These are phyloP conservation scores for Triangularia verruculosa DNA, from an alignment of 2,329 filamentous ascomycete genomes.

Conservation along the genomic window DNA sequence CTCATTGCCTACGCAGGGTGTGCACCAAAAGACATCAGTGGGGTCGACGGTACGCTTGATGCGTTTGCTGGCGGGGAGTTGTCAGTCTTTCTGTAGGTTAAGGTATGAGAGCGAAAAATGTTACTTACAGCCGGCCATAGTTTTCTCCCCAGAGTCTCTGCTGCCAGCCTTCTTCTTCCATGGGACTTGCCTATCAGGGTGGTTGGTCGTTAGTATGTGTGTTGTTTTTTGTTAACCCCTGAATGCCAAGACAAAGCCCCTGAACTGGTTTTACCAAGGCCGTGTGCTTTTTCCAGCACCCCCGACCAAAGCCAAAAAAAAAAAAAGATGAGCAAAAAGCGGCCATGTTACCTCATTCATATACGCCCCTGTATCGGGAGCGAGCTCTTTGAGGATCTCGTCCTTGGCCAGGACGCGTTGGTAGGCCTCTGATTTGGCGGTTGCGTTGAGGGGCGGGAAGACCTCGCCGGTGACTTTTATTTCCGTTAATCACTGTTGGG, in stretches of 20 bases:
- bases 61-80: background rate
- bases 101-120: no score
- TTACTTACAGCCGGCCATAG: conserved; percentile 35
- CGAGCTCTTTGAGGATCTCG: conserved; percentile 39
- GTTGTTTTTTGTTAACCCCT: background rate
- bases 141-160: conserved; percentile 40
- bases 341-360: conserved; percentile 44
- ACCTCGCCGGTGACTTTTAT: conserved; percentile 28
- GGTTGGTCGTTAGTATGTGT: background rate
- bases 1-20: conserved; percentile 31
- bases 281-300: no score
- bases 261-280: background rate
- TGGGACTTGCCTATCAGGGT: conserved; percentile 15
- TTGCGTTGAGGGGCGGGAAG: conserved; percentile 35
- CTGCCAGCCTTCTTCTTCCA: conserved; percentile 35
- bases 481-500: conserved; percentile 15
- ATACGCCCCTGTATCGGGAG: conserved; percentile 43
- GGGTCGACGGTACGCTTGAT: conserved; percentile 35
- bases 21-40: conserved; percentile 39
- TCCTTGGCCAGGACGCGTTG: conserved; percentile 28
- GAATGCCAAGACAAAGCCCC: background rate
- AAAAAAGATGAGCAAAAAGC: background rate
- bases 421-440: conserved; percentile 30
- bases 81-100: no score
- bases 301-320: no score